phyloP scores from a whole-genome alignment of 1,284 basidiomycete genomes.

The Microbotryum violaceum region DNA sequence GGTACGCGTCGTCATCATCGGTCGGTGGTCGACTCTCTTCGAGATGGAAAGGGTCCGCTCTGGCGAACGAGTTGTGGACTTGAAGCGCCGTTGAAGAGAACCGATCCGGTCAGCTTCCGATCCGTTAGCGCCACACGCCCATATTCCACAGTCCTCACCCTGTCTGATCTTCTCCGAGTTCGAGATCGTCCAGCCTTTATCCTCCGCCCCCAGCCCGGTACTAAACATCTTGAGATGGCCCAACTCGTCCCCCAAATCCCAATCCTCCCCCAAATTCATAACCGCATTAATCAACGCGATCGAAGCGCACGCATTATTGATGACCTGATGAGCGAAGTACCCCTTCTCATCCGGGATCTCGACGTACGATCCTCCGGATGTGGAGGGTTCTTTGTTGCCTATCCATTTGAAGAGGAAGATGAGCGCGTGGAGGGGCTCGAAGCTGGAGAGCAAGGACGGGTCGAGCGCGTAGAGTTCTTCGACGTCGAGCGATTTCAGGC shows the following conservation, averaged over 20 bases:
- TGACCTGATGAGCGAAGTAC: slow-evolving; percentile 49
- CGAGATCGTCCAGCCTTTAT: slow-evolving; percentile 71
- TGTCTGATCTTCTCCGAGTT: slow-evolving; percentile 55
- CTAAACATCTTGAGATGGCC: slow-evolving; percentile 62
- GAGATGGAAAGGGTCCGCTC: slow-evolving; percentile 63
- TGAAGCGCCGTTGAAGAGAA: slow-evolving; percentile 44
- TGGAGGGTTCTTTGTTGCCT: slow-evolving; percentile 35
- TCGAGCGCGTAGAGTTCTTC: slow-evolving; percentile 72
- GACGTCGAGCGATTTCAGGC: slow-evolving; percentile 46
- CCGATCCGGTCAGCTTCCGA: neutral
- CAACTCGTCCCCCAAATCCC: slow-evolving; percentile 62
- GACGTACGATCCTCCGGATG: slow-evolving; percentile 40
- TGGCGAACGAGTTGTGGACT: slow-evolving; percentile 72
- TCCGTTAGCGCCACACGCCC: neutral
- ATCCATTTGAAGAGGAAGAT: slow-evolving; percentile 88
- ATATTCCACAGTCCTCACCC: slow-evolving; percentile 16
- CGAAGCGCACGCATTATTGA: slow-evolving; percentile 75
- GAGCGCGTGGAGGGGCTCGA: slow-evolving; percentile 75
- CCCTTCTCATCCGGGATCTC: slow-evolving; percentile 10
- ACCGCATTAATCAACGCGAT: slow-evolving; percentile 85
- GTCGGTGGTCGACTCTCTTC: slow-evolving; percentile 25
- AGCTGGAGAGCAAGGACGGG: slow-evolving; percentile 55
- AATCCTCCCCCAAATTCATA: slow-evolving; percentile 59
- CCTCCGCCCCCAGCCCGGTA: slow-evolving; percentile 42
- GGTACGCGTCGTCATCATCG: slow-evolving; percentile 63